Evolutionary conservation across 208 protist species (phyloP).

Genomic region (Trypanosoma theileri): DNA sequence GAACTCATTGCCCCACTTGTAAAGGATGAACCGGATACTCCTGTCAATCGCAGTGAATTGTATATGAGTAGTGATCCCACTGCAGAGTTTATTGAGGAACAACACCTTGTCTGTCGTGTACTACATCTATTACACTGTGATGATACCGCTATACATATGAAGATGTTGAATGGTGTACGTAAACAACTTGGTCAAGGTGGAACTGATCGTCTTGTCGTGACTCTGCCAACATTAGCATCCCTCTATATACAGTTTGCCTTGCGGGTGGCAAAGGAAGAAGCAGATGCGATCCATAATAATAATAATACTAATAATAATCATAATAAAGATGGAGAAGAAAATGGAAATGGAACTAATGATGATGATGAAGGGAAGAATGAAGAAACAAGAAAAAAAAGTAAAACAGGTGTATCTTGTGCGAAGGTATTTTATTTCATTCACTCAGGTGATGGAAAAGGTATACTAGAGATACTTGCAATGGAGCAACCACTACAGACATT

Average conservation of each 20-base stretch:
- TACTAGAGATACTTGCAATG: slow-evolving; percentile 63
- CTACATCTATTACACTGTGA: slow-evolving; percentile 88
- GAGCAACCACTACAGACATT: slow-evolving; percentile 61
- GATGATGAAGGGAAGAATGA: slow-evolving; percentile 9
- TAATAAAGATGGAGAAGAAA: background rate
- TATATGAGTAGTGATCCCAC: slow-evolving; percentile 47
- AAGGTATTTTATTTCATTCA: slow-evolving; percentile 58
- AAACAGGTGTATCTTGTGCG: background rate
- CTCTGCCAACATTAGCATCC: slow-evolving; percentile 85
- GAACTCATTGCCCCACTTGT: slow-evolving; percentile 85
- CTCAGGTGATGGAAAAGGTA: slow-evolving; percentile 73
- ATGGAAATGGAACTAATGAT: slow-evolving; percentile 1
- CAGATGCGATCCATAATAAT: background rate
- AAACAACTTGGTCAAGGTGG: slow-evolving; percentile 90
- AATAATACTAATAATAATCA: slow-evolving; percentile 4
- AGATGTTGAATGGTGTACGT: slow-evolving; percentile 89
- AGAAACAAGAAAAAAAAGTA: background rate
- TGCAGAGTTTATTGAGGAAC: slow-evolving; percentile 92
- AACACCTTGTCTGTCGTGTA: slow-evolving; percentile 88
- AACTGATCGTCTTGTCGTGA: slow-evolving; percentile 74
- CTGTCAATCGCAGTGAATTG: slow-evolving; percentile 30
- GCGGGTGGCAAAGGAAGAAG: slow-evolving; percentile 26
- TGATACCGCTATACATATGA: slow-evolving; percentile 76
- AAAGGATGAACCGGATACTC: slow-evolving; percentile 60
- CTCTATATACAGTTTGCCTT: slow-evolving; percentile 71